Base-by-base conservation (phyloP, 345 rosid genomes). In the Excoecaria agallocha region DNA sequence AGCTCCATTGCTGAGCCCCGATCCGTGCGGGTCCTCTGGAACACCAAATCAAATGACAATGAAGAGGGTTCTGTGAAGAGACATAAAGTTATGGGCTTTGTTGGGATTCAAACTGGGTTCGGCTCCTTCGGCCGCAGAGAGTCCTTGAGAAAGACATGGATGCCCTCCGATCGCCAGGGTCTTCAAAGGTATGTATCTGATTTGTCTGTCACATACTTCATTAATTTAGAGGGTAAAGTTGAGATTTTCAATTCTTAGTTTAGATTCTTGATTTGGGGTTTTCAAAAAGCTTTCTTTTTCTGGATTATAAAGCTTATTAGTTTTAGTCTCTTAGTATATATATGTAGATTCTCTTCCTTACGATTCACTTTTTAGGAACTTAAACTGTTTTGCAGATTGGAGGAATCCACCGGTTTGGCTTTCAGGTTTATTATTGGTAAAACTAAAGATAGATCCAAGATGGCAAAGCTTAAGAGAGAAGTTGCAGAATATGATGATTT, bases 61-160 rank as follows among this genome's bases (percentile, higher is more conserved):
- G 70, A 69, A 55, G 72, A 80, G 46, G 76, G 67, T 20, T 45
- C 12, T 58, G 55, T 46, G n/a, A 76, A 60, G 77, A 89, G 97
- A 74, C 94, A 78, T 39, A 87, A 88, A 78, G 97, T 94, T 37
- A 89, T 90, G 96, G 96, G 89, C 6, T 92, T 94, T 73, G 96
- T 91, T 15, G 98, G 98, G 52, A 91, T 93, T 50, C 96, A 91
- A 71, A 93, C 98, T 51, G 97, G 97, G 46, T 94, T 92, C 77
- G 77, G 74, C 24, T 90, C 97, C 0, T 22, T 74, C 2, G 94
- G 88, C 45, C 84, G 98, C 50, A 84, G 98, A 74, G 81, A 74
- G 66, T 88, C 98, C 2, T 85, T 94, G 69, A 84, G 98, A 85
- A 83, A 77, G 78, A 94, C 97, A 0, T 94, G 97, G 97, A 80